phyloP scores from a whole-genome alignment of 306 rosid species.

The Fagus sylvatica region DNA sequence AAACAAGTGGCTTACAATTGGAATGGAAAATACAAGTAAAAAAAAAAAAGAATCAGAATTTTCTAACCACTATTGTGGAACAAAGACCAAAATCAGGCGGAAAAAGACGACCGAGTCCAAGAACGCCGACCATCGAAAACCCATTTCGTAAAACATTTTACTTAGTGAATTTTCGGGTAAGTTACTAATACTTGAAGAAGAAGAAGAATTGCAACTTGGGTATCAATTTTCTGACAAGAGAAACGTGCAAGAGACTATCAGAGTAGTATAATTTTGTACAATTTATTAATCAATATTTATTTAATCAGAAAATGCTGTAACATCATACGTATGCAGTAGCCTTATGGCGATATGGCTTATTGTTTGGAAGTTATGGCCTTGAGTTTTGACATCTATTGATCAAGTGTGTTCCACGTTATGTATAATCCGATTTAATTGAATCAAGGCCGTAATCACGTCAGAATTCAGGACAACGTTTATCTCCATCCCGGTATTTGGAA shows the following conservation, averaged over 20 bases:
- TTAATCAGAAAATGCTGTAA: too few relatives aligned
- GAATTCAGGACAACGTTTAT: too few relatives aligned
- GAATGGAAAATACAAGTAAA: not conserved
- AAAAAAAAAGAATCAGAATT: slow-evolving; percentile 21
- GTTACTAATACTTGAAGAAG: not conserved
- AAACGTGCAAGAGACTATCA: not conserved
- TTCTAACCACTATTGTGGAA: not conserved
- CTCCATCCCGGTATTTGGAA: too few relatives aligned
- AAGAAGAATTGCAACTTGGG: not conserved
- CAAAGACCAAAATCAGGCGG: not conserved
- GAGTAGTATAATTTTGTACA: not conserved
- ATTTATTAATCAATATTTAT: too few relatives aligned
- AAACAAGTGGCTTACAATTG: not conserved
- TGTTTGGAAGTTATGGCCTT: too few relatives aligned
- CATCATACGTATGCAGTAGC: too few relatives aligned
- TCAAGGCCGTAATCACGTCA: too few relatives aligned
- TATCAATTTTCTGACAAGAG: not conserved
- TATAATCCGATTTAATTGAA: too few relatives aligned
- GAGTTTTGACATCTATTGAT: too few relatives aligned
- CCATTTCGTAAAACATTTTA: not conserved
- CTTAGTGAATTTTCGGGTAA: not conserved
- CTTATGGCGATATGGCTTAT: too few relatives aligned
- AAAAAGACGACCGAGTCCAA: slow-evolving; percentile 3
- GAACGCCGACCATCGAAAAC: not conserved
- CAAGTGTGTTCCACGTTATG: too few relatives aligned